These are phyloP conservation scores for Phialemonium atrogriseum DNA, from an alignment of 2,329 filamentous ascomycete species.

Conservation along the genomic window DNA sequence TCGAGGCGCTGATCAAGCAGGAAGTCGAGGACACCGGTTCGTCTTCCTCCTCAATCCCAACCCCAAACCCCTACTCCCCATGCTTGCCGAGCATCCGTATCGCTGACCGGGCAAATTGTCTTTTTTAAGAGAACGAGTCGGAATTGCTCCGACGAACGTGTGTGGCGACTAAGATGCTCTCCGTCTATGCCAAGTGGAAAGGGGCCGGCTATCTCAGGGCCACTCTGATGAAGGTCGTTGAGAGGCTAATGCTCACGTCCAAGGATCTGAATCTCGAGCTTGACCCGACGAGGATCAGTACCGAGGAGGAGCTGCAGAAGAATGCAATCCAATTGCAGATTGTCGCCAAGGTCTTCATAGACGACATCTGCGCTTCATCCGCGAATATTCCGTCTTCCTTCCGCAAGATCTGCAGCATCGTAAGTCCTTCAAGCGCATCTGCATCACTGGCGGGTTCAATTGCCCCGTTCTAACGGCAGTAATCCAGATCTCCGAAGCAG, in stretches of 20 bases:
- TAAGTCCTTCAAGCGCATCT: conserved; percentile 22
- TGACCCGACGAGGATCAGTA: conserved; percentile 53
- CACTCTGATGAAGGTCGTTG: conserved; percentile 59
- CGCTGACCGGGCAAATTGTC: not conserved
- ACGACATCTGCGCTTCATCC: conserved; percentile 59
- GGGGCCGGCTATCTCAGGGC: conserved; percentile 53
- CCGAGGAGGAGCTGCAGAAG: conserved; percentile 54
- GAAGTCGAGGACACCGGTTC: conserved; percentile 59
- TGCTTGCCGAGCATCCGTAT: not conserved
- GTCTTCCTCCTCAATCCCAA: conserved; percentile 7
- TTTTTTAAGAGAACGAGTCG: conserved; percentile 54
- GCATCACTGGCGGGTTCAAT: not conserved
- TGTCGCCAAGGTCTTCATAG: conserved; percentile 63
- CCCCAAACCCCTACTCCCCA: not conserved
- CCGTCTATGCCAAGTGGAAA: conserved; percentile 65
- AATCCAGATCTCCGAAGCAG: conserved; percentile 50
- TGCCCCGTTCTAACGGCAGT: conserved; percentile 1
- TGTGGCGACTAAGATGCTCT: conserved; percentile 65
- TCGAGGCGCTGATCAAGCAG: conserved; percentile 60
- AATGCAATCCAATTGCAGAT: conserved; percentile 59
- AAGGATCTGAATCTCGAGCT: conserved; percentile 61
- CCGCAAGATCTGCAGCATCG: conserved; percentile 59
- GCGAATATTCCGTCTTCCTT: conserved; percentile 55
- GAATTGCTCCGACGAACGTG: conserved; percentile 61
- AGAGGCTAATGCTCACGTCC: conserved; percentile 57